Evolutionary conservation across 2,329 filamentous ascomycete species (phyloP), one percentile per base, ranked within the genome.

Genomic region (Xylaria digitata): DNA sequence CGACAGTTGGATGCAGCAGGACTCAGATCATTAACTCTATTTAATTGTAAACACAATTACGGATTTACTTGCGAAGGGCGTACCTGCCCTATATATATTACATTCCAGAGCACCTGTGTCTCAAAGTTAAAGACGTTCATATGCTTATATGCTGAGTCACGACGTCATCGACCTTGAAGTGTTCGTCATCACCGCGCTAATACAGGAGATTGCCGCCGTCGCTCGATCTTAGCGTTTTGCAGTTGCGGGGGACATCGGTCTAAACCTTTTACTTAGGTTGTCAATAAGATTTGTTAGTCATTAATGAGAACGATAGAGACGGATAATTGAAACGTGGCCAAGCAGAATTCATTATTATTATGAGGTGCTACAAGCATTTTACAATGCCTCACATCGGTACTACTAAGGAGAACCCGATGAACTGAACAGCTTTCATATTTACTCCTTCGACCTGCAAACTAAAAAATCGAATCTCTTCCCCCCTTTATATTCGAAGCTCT

Each of bases 141-240:
- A 37, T 8, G 34, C 34, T 37, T 13, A 13, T 34, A 66, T 69
- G 26, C 42, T 46, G 37, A 9, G 40, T 32, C 46, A 55, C 61
- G 63, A 70, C 68, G 68, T 70, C 68, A 70, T 70, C 58, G 66
- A 69, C 63, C 15, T 50, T 6, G 21, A 61, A 26, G 23, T 63
- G 53, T 53, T 40, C 23, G 21, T 15, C 9, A 45, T 23, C 17
- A 6, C 17, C 21, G 56, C 63, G 56, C 63, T 65, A 66, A 58
- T 48, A 23, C 40, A 26, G 13, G n/a, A 8, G 30, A 17, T 64
- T 43, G 42, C 26, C 43, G 55, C 34, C 15, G 19, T 11, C 17
- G 15, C 46, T 61, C 37, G 57, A 59, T 48, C 46, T 61, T 43
- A 17, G 46, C 50, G n/a, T 6, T 48, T 26, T 21, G 13, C 11